Evolutionary conservation across 495 filamentous ascomycete genomes (phyloP).

Genomic region (Aspergillus cavernicola): DNA sequence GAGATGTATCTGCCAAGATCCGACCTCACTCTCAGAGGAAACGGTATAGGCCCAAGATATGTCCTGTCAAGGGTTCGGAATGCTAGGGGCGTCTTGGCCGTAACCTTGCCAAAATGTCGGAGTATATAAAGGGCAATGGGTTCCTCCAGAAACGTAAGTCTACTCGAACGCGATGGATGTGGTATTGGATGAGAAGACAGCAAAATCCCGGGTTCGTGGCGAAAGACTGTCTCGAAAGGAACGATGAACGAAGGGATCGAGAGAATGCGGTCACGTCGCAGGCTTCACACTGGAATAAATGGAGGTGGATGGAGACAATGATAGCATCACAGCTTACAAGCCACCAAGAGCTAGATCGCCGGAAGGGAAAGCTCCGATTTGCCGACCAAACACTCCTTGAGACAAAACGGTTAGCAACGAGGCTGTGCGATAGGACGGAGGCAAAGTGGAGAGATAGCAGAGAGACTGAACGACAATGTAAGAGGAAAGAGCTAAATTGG

Average conservation of each 20-base stretch:
- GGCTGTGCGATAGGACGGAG: neutral
- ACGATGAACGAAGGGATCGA: constrained; percentile 4
- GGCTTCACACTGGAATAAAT: constrained; percentile 17
- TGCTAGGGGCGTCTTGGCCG: constrained; percentile 33
- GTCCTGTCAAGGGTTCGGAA: constrained; percentile 26
- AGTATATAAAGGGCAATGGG: constrained; percentile 23
- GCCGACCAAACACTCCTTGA: constrained; percentile 14
- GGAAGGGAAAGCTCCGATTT: constrained; percentile 27
- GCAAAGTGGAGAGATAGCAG: neutral
- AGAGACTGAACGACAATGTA: neutral
- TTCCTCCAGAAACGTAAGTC: neutral
- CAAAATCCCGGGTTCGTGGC: neutral
- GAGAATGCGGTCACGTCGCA: neutral
- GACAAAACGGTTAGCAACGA: constrained; percentile 15
- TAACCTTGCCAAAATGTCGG: constrained; percentile 13
- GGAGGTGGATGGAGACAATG: constrained; percentile 8
- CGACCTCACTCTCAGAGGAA: constrained; percentile 25
- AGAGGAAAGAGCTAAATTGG: neutral
- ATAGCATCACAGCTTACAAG: constrained; percentile 16
- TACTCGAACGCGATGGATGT: neutral
- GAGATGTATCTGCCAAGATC: constrained; percentile 38
- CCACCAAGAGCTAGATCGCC: constrained; percentile 19
- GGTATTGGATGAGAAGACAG: neutral
- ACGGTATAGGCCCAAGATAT: constrained; percentile 24
- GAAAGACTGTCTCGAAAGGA: neutral